These are phyloP conservation scores for Eruca vesicaria DNA, from an alignment of 441 rosid species.

Conservation along the genomic window DNA sequence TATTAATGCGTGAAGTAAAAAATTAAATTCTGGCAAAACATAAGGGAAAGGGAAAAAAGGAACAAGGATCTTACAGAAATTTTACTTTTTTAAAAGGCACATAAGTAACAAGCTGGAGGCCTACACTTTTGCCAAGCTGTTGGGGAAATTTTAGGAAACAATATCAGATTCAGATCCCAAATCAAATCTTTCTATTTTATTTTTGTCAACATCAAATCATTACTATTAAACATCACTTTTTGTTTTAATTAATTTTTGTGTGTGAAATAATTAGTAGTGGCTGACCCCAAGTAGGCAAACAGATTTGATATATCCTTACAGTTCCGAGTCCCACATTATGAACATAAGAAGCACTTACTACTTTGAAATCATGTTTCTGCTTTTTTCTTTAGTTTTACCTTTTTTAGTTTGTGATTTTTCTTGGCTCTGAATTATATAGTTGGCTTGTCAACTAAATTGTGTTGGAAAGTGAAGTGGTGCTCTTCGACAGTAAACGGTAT, in stretches of 20 bases:
- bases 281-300: conserved; percentile 39
- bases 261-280: conserved; percentile 32
- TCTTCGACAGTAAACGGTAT: conserved; percentile 5
- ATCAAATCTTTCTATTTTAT: conserved; percentile 37
- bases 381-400: conserved; percentile 38
- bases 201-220: conserved; percentile 35
- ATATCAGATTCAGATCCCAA: conserved; percentile 36
- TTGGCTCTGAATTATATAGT: conserved; percentile 27
- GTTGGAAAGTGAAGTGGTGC: conserved; percentile 32
- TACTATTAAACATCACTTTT: conserved; percentile 18
- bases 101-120: conserved; percentile 32
- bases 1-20: neutral
- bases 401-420: conserved; percentile 39
- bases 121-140: conserved; percentile 40
- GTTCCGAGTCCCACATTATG: conserved; percentile 35
- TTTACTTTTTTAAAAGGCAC: conserved; percentile 37
- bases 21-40: neutral
- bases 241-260: neutral
- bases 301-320: conserved; percentile 27
- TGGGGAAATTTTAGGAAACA: conserved; percentile 40
- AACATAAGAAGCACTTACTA: conserved; percentile 30
- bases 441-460: conserved; percentile 26
- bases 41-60: conserved; percentile 12
- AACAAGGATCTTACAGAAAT: conserved; percentile 32
- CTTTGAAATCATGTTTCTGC: conserved; percentile 13